Evolutionary conservation across 306 rosid genomes (phyloP).

Genomic region (Cicer pinnatifidum): DNA sequence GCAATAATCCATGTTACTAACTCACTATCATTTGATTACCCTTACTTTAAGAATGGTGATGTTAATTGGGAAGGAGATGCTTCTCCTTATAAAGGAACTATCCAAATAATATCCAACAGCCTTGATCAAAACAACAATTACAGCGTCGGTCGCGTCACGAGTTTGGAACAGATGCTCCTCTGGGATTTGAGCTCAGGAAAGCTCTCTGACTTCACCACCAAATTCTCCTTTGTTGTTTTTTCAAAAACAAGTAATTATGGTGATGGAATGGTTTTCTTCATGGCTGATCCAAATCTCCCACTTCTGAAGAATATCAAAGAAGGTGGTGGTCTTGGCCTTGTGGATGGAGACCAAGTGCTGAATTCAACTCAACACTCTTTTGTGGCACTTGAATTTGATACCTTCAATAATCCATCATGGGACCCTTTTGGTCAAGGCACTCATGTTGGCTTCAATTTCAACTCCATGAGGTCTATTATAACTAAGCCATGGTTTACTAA

Average conservation of each 20-base stretch:
- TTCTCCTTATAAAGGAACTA: background rate
- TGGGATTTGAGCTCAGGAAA: constrained; percentile 48
- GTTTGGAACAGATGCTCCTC: constrained; percentile 42
- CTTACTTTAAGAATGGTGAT: constrained; percentile 30
- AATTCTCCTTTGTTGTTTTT: constrained; percentile 53
- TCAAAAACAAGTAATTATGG: background rate
- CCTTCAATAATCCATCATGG: constrained; percentile 30
- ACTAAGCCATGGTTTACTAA: constrained; percentile 34
- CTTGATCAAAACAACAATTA: constrained; percentile 5
- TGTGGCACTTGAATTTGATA: constrained; percentile 59
- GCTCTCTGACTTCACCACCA: constrained; percentile 52
- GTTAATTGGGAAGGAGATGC: constrained; percentile 43
- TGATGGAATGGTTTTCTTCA: constrained; percentile 61
- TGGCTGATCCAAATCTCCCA: constrained; percentile 49
- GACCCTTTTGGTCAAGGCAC: constrained; percentile 21
- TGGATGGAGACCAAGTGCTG: background rate
- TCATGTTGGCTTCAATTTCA: constrained; percentile 57
- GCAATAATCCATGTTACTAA: constrained; percentile 17
- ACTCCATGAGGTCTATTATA: constrained; percentile 43
- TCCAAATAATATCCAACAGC: constrained; percentile 44
- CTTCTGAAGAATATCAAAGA: background rate
- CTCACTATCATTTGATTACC: constrained; percentile 43
- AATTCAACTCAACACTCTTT: constrained; percentile 41
- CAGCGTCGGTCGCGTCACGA: constrained; percentile 50
- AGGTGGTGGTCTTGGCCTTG: constrained; percentile 58